phyloP scores from a whole-genome alignment of 495 filamentous ascomycete species.

The Penicillium coffeae region DNA sequence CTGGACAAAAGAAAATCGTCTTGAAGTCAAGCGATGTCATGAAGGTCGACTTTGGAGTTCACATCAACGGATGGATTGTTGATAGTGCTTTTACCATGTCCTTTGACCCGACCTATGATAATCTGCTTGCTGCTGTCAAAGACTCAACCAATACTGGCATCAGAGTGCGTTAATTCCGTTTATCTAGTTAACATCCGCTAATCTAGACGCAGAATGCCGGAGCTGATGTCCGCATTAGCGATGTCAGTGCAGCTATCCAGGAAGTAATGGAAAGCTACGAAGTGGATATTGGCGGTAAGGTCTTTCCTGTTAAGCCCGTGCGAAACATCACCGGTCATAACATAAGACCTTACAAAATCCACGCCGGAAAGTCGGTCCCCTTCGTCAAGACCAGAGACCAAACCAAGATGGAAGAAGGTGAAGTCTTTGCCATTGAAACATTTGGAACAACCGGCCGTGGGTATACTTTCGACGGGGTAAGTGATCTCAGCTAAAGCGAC shows the following conservation, averaged over 20 bases:
- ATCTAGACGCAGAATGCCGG: constrained; percentile 44
- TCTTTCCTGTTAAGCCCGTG: constrained; percentile 55
- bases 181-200: not conserved
- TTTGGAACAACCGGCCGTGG: constrained; percentile 61
- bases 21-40: constrained; percentile 80
- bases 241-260: constrained; percentile 60
- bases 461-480: constrained; percentile 39
- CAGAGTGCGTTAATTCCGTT: constrained; percentile 30
- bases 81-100: constrained; percentile 91
- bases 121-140: constrained; percentile 74
- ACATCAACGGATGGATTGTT: constrained; percentile 86
- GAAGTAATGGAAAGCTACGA: constrained; percentile 68
- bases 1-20: constrained; percentile 75
- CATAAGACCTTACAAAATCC: constrained; percentile 56
- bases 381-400: constrained; percentile 56
- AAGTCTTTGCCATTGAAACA: constrained; percentile 63
- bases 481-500: constrained; percentile 2
- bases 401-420: constrained; percentile 65
- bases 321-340: constrained; percentile 57
- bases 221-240: constrained; percentile 58
- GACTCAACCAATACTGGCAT: constrained; percentile 87
- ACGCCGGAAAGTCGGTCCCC: constrained; percentile 59
- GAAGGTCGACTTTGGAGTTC: constrained; percentile 91
- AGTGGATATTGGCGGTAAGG: constrained; percentile 53
- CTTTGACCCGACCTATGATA: constrained; percentile 82